These are phyloP conservation scores for slime mould (Dictyostelium discoideum) DNA, from an alignment of 78 protist genomes.

Conservation along the genomic window DNA sequence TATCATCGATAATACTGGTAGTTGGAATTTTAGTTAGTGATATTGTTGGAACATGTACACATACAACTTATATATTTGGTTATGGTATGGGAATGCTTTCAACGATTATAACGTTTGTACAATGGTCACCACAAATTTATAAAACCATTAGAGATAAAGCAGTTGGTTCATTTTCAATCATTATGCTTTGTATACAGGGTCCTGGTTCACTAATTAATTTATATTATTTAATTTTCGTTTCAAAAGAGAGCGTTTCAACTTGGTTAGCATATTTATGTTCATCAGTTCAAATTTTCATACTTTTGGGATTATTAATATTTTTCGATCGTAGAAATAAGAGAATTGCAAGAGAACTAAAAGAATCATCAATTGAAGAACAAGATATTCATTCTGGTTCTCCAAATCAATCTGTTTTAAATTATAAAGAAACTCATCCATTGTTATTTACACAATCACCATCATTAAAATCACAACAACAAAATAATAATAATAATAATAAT, in stretches of 20 bases:
- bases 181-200: slow-evolving; percentile 71
- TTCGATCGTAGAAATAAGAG: slow-evolving; percentile 29
- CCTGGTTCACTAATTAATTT: slow-evolving; percentile 69
- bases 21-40: neutral
- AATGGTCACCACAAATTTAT: slow-evolving; percentile 85
- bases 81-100: slow-evolving; percentile 58
- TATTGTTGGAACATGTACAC: slow-evolving; percentile 41
- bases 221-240: slow-evolving; percentile 64
- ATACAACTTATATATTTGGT: slow-evolving; percentile 53
- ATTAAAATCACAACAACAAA: neutral
- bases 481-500: neutral
- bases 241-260: slow-evolving; percentile 66
- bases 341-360: neutral
- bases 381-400: neutral
- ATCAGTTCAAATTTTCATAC: slow-evolving; percentile 31
- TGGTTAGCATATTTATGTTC: slow-evolving; percentile 76
- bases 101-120: slow-evolving; percentile 62
- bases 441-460: neutral
- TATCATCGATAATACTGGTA: neutral
- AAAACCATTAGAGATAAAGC: slow-evolving; percentile 48
- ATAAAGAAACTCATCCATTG: slow-evolving; percentile 7
- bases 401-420: neutral
- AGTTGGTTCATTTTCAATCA: slow-evolving; percentile 76
- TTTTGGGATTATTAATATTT: slow-evolving; percentile 38
- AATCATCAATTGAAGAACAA: neutral